Evolutionary conservation across 768 basidiomycete species (phyloP).

Genomic region (Asterophora lycoperdoides): DNA sequence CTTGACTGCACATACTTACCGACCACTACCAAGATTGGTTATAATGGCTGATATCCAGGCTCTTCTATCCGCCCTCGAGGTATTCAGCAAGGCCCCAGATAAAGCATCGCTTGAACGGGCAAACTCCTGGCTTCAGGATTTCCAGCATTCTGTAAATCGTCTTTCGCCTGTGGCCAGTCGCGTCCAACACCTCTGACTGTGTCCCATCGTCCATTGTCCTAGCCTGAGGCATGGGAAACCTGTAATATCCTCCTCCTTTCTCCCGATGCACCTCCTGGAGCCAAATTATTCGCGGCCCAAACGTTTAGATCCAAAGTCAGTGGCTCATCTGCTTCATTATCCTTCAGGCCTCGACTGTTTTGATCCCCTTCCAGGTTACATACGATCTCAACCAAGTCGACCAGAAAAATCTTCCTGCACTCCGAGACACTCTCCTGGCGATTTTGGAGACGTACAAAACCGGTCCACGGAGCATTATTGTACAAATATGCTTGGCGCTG

Average conservation of each 20-base stretch:
- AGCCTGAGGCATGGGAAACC: slow-evolving; percentile 96
- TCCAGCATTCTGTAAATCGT: slow-evolving; percentile 97
- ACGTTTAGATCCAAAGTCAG: slow-evolving; percentile 92
- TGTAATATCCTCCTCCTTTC: slow-evolving; percentile 88
- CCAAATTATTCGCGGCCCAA: slow-evolving; percentile 93
- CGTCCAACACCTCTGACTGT: slow-evolving; percentile 64
- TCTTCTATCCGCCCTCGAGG: slow-evolving; percentile 71
- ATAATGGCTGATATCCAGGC: slow-evolving; percentile 69
- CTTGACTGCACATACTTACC: slow-evolving; percentile 9
- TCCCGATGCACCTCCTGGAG: slow-evolving; percentile 69
- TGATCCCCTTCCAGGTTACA: slow-evolving; percentile 62
- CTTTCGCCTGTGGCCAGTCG: slow-evolving; percentile 67
- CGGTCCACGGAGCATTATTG: slow-evolving; percentile 80
- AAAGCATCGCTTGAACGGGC: slow-evolving; percentile 78
- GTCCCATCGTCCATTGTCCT: slow-evolving; percentile 54
- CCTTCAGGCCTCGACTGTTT: slow-evolving; percentile 25
- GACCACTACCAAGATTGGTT: slow-evolving; percentile 13
- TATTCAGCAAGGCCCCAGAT: slow-evolving; percentile 81
- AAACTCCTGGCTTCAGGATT: slow-evolving; percentile 95
- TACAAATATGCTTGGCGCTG: slow-evolving; percentile 86
- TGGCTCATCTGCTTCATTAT: slow-evolving; percentile 14
- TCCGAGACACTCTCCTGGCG: slow-evolving; percentile 82
- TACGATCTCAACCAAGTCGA: slow-evolving; percentile 93
- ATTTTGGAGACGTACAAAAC: slow-evolving; percentile 68
- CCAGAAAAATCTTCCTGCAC: slow-evolving; percentile 59